Percentiles rank a stretch among this genome's conserved stretches.
Evolutionary conservation across 768 basidiomycete species (phyloP).

Genomic region (Hortiboletus flavorubellus): DNA sequence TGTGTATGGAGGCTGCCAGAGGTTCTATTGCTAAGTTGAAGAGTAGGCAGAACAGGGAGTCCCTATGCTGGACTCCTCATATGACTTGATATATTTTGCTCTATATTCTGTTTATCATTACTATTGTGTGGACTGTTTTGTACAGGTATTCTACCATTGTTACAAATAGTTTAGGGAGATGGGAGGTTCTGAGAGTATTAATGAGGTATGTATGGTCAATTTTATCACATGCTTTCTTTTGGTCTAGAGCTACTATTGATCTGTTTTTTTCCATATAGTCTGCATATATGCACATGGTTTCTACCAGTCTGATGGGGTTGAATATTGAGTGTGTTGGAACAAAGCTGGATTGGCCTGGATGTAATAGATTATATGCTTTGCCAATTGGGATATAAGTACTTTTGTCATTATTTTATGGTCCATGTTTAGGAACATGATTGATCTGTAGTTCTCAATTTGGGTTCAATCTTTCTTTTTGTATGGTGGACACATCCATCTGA

Average conservation of each 20-base stretch:
- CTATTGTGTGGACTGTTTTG: neutral
- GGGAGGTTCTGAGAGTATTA: neutral
- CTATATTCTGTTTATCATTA: neutral
- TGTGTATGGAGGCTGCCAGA: neutral
- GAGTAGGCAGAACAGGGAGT: neutral
- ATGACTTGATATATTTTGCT: neutral
- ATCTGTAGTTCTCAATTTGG: no score
- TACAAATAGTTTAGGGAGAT: neutral
- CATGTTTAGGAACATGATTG: conserved; percentile 35
- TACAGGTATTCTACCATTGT: neutral
- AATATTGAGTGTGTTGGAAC: conserved; percentile 26
- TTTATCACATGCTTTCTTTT: conserved; percentile 39
- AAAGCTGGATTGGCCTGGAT: conserved; percentile 38
- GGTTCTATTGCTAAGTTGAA: neutral
- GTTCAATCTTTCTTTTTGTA: no score
- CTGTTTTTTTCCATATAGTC: conserved; percentile 26
- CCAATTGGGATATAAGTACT: conserved; percentile 17
- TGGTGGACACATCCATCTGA: no score
- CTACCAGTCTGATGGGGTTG: conserved; percentile 31
- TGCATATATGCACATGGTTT: conserved; percentile 18
- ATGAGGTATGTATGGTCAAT: conserved; percentile 31
- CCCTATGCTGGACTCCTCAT: conserved; percentile 36
- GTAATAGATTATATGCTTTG: conserved; percentile 8
- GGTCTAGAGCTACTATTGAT: conserved; percentile 31
- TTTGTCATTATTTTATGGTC: conserved; percentile 35